Evolutionary conservation across 2,329 filamentous ascomycete species (phyloP).

Genomic region (Penicillium sclerotigenum): DNA sequence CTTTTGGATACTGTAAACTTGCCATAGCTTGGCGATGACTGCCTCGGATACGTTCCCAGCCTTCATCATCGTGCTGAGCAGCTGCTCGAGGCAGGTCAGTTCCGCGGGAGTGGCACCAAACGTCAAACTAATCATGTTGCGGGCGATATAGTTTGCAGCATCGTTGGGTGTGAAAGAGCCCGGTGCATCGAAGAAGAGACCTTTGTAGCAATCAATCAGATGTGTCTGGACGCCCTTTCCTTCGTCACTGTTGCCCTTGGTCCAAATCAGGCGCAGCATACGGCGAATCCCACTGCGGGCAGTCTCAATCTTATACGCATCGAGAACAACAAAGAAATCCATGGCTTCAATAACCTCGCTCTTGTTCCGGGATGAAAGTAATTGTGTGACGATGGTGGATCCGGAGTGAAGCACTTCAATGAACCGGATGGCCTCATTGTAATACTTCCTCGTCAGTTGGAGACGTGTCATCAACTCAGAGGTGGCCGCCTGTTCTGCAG

Average conservation of each 20-base stretch:
- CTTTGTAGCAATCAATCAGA: conserved; percentile 93
- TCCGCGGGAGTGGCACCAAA: conserved; percentile 94
- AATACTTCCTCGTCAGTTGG: conserved; percentile 84
- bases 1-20: conserved; percentile 92
- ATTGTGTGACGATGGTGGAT: conserved; percentile 75
- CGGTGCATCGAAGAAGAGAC: conserved; percentile 93
- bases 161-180: conserved; percentile 84
- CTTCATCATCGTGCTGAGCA: conserved; percentile 97
- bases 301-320: conserved; percentile 93
- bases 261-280: conserved; percentile 98
- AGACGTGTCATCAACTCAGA: conserved; percentile 85
- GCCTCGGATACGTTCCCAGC: conserved; percentile 78
- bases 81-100: conserved; percentile 88
- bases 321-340: conserved; percentile 93
- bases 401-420: conserved; percentile 86
- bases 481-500: conserved; percentile 81
- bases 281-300: conserved; percentile 88
- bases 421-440: conserved; percentile 88
- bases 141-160: conserved; percentile 88
- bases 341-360: conserved; percentile 98
- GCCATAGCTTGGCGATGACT: conserved; percentile 91
- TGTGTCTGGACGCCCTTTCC: conserved; percentile 97
- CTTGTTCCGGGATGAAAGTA: conserved; percentile 93
- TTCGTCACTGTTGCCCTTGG: conserved; percentile 98
- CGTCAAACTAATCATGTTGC: conserved; percentile 98